Percentiles rank a stretch among this genome's conserved stretches.
Evolutionary conservation across 2,329 filamentous ascomycete species (phyloP).

Genomic region (Aspergillus arachidicola): DNA sequence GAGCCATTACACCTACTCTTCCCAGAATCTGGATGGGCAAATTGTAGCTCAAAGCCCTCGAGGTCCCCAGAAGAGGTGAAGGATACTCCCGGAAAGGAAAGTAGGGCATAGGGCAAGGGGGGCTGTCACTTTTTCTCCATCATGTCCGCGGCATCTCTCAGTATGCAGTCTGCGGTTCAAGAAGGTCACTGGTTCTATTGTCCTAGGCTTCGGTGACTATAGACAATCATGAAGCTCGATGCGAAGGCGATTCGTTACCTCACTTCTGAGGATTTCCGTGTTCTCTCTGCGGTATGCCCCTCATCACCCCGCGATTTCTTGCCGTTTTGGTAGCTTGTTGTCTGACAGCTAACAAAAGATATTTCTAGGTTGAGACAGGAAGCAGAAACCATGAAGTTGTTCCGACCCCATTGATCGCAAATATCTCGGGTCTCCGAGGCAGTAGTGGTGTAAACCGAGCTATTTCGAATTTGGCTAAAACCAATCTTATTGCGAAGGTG

Average conservation of each 20-base stretch:
- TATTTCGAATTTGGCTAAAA: conserved; percentile 90
- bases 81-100: conserved; percentile 28
- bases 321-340: conserved; percentile 21
- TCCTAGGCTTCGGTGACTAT: background rate
- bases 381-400: conserved; percentile 98
- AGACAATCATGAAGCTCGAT: conserved; percentile 81
- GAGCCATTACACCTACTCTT: background rate
- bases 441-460: conserved; percentile 78
- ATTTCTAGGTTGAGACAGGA: conserved; percentile 78
- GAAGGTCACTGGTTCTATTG: background rate
- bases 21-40: background rate
- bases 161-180: background rate
- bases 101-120: conserved; percentile 44
- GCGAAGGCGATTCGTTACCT: conserved; percentile 92
- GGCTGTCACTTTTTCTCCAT: conserved; percentile 33
- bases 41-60: background rate
- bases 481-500: conserved; percentile 84
- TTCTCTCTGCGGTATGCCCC: conserved; percentile 78
- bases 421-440: conserved; percentile 77
- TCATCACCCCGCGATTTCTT: conserved; percentile 23
- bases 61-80: background rate
- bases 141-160: conserved; percentile 8
- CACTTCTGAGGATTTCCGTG: conserved; percentile 89
- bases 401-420: conserved; percentile 83
- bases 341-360: conserved; percentile 41